phyloP scores from a whole-genome alignment of 2,329 filamentous ascomycete species.

The Hymenotorrendiella dingleyae region DNA sequence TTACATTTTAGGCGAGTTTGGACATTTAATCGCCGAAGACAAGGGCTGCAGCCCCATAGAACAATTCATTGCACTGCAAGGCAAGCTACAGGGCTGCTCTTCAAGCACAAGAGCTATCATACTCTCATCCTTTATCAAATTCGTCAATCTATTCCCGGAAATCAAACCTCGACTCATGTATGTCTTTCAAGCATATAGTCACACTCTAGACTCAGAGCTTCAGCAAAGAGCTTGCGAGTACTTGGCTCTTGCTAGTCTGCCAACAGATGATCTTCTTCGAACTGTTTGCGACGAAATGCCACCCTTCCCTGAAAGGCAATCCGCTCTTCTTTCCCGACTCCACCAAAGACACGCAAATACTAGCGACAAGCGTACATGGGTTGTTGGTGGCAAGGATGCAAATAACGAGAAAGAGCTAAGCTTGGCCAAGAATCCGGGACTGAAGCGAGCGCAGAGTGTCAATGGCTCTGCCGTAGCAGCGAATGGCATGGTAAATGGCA shows the following conservation, averaged over 20 bases:
- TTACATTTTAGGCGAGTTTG: conserved; percentile 94
- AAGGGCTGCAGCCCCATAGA: conserved; percentile 92
- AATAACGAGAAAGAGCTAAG: conserved; percentile 79
- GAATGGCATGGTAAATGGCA: conserved; percentile 43
- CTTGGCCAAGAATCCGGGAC: conserved; percentile 71
- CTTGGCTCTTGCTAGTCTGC: conserved; percentile 74
- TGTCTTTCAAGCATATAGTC: conserved; percentile 87
- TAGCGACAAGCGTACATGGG: conserved; percentile 94
- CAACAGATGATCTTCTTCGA: conserved; percentile 83
- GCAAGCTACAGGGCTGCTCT: conserved; percentile 83
- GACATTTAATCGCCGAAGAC: conserved; percentile 90
- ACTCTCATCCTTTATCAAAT: conserved; percentile 93
- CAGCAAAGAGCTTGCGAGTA: conserved; percentile 98
- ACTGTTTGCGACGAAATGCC: conserved; percentile 99
- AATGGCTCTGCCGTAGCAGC: conserved; percentile 35
- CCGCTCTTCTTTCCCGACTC: conserved; percentile 81
- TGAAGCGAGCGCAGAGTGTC: conserved; percentile 80
- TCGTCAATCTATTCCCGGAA: conserved; percentile 95
- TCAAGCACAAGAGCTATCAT: conserved; percentile 90
- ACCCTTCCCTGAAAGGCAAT: conserved; percentile 90
- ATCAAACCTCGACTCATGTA: conserved; percentile 93
- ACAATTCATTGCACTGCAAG: conserved; percentile 87
- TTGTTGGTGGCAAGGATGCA: conserved; percentile 93
- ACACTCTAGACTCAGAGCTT: conserved; percentile 89
- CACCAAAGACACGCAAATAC: conserved; percentile 92